These are phyloP conservation scores for Pestalotiopsis sp. DNA, from an alignment of 2,329 filamentous ascomycete genomes.

Conservation along the genomic window DNA sequence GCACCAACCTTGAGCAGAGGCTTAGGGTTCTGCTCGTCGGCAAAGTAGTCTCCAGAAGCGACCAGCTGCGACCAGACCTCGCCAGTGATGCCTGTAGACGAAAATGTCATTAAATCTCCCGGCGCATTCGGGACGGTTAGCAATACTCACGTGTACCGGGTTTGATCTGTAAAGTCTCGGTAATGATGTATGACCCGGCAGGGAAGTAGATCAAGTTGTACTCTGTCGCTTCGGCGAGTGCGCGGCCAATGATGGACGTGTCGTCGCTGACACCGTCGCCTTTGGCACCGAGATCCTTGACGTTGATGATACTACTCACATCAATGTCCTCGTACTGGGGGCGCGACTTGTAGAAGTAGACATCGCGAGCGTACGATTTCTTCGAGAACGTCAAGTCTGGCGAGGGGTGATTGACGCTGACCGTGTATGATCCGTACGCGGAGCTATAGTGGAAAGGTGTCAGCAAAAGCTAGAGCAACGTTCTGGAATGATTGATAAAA, in stretches of 20 bases:
- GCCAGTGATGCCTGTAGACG: too few species aligned
- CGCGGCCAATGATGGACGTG: conserved; percentile 35
- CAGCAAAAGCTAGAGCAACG: too few species aligned
- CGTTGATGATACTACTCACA: conserved; percentile 23
- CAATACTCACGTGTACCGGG: not conserved
- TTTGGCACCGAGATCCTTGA: conserved; percentile 36
- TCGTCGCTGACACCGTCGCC: conserved; percentile 33
- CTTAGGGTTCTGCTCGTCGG: conserved; percentile 59
- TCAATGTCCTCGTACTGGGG: not conserved
- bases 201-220: conserved; percentile 36
- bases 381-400: not conserved
- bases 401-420: not conserved
- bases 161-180: conserved; percentile 64
- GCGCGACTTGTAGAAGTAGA: not conserved
- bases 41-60: conserved; percentile 58
- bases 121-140: too few species aligned
- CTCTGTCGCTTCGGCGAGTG: conserved; percentile 29
- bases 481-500: too few species aligned
- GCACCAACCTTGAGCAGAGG: conserved; percentile 68
- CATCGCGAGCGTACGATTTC: not conserved
- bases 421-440: not conserved
- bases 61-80: conserved; percentile 66
- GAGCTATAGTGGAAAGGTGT: not conserved
- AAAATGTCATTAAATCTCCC: too few species aligned
- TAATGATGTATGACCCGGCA: conserved; percentile 68